Percentiles rank a stretch among this genome's conserved stretches.
Conservation (phyloP, 768 basidiomycete species). For the Phlegmacium glaucopus region DNA sequence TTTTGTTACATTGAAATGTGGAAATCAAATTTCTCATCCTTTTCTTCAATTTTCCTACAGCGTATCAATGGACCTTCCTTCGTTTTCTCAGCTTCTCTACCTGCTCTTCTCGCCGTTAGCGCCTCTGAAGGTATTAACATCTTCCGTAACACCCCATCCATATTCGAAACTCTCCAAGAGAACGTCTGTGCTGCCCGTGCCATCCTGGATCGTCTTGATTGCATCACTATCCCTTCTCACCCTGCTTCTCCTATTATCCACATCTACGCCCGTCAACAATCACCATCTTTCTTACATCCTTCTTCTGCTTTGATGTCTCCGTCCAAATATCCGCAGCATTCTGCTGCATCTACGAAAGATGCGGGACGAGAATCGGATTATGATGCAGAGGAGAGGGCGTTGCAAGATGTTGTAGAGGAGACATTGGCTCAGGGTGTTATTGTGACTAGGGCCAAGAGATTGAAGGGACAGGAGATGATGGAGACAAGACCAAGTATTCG, state of each 20-base stretch:
- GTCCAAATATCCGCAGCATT: conserved; percentile 31
- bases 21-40: not conserved
- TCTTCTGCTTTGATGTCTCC: conserved; percentile 17
- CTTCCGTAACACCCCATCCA: conserved; percentile 69
- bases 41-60: conserved; percentile 13
- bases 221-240: conserved; percentile 83
- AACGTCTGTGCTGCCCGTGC: conserved; percentile 78
- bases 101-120: conserved; percentile 83
- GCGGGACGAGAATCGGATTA: conserved; percentile 51
- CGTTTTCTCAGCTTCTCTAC: conserved; percentile 95
- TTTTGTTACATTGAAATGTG: not conserved
- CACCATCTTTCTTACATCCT: conserved; percentile 17
- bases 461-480: conserved; percentile 79
- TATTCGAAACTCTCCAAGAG: conserved; percentile 74
- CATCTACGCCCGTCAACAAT: conserved; percentile 50
- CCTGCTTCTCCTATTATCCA: conserved; percentile 87
- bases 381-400: conserved; percentile 67
- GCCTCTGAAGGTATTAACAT: conserved; percentile 85
- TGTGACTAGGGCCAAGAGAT: conserved; percentile 77
- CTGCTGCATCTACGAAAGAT: conserved; percentile 47
- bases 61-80: conserved; percentile 95
- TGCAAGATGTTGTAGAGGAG: conserved; percentile 95
- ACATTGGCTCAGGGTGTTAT: conserved; percentile 77
- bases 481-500: conserved; percentile 84
- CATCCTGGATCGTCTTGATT: conserved; percentile 77